Conservation (phyloP, 2,329 filamentous ascomycete species). For the Sarocladium strictum region DNA sequence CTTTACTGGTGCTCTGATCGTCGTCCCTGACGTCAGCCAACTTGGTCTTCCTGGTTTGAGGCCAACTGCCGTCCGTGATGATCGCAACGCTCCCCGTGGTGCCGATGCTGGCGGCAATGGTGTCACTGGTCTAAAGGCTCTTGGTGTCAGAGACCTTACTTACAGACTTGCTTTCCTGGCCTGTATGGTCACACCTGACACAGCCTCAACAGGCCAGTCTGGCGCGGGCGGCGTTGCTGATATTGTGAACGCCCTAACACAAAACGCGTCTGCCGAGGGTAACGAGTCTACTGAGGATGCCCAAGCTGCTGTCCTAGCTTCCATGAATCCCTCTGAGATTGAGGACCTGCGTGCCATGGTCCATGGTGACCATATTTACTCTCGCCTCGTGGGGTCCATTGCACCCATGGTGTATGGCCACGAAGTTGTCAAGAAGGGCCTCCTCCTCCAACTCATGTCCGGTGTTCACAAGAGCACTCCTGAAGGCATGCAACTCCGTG, state of each 20-base stretch:
- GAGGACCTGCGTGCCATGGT: slow-evolving; percentile 90
- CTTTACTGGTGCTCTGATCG: slow-evolving; percentile 92
- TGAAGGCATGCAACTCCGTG: slow-evolving; percentile 91
- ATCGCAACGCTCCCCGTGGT: slow-evolving; percentile 63
- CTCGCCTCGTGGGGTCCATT: slow-evolving; percentile 84
- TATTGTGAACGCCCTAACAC: slow-evolving; percentile 74
- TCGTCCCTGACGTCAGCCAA: slow-evolving; percentile 94
- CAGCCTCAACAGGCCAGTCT: slow-evolving; percentile 69
- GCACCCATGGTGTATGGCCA: slow-evolving; percentile 97
- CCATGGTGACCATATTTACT: slow-evolving; percentile 92
- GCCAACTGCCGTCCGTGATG: slow-evolving; percentile 79
- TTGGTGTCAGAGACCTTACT: slow-evolving; percentile 91
- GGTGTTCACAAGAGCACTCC: slow-evolving; percentile 87
- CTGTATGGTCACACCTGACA: slow-evolving; percentile 92
- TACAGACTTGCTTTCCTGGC: slow-evolving; percentile 95
- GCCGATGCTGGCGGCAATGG: slow-evolving; percentile 79
- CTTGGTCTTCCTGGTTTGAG: slow-evolving; percentile 81
- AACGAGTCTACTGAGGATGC: slow-evolving; percentile 74
- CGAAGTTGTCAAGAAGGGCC: slow-evolving; percentile 94
- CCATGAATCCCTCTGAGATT: slow-evolving; percentile 80
- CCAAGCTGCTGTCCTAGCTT: slow-evolving; percentile 80
- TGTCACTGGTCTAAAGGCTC: slow-evolving; percentile 80
- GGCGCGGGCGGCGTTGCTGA: slow-evolving; percentile 62
- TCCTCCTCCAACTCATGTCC: slow-evolving; percentile 91
- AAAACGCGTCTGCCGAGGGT: slow-evolving; percentile 54